phyloP scores from a whole-genome alignment of 257 asterid genomes.

The Haberlea rhodopensis region DNA sequence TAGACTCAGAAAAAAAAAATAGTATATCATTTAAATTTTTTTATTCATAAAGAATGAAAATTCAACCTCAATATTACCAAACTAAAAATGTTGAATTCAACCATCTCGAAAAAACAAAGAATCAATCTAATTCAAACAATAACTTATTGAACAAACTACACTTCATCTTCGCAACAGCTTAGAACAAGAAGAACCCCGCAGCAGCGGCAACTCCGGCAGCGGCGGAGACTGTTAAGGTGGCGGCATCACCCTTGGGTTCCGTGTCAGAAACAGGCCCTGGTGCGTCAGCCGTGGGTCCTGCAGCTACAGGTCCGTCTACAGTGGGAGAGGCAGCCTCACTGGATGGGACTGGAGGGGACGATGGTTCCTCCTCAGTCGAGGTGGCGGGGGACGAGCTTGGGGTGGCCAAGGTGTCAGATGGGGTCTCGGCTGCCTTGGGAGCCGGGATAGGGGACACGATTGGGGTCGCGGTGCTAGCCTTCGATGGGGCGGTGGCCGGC shows the following conservation, averaged over 20 bases:
- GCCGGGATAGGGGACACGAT: slow-evolving; percentile 19
- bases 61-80: no score
- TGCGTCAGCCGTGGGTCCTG: slow-evolving; percentile 32
- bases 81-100: no score
- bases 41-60: no score
- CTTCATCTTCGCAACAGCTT: no score
- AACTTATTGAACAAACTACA: no score
- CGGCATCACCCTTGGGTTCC: slow-evolving; percentile 23
- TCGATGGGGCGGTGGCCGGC: slow-evolving; percentile 26
- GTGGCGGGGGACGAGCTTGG: slow-evolving; percentile 21
- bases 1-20: no score
- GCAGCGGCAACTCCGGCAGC: slow-evolving; percentile 38
- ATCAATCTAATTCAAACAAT: no score
- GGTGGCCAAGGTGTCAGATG: slow-evolving; percentile 11
- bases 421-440: background rate
- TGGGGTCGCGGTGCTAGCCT: slow-evolving; percentile 11
- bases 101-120: no score
- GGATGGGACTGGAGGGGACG: slow-evolving; percentile 47
- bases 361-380: slow-evolving; percentile 33
- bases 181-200: slow-evolving; percentile 49
- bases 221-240: slow-evolving; percentile 47
- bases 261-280: slow-evolving; percentile 17
- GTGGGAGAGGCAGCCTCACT: slow-evolving; percentile 28
- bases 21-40: no score
- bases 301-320: background rate